phyloP scores from a whole-genome alignment of 2,329 filamentous ascomycete species.

The Mollisiaceae sp. region DNA sequence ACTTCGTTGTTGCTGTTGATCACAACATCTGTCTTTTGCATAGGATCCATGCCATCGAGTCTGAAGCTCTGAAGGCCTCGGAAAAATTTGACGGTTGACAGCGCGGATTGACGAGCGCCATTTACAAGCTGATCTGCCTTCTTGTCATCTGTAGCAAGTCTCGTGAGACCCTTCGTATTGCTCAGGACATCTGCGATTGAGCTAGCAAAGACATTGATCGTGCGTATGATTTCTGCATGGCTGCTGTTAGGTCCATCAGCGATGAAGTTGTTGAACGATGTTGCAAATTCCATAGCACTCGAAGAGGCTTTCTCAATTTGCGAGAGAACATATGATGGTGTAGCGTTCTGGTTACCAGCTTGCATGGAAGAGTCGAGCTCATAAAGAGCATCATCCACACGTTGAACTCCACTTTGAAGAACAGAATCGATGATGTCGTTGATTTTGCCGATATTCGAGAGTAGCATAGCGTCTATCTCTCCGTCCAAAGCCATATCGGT shows the following conservation, averaged over 20 bases:
- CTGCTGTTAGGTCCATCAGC: slow-evolving; percentile 92
- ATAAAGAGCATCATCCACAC: slow-evolving; percentile 95
- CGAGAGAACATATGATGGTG: slow-evolving; percentile 90
- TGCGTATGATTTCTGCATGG: slow-evolving; percentile 90
- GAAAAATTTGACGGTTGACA: slow-evolving; percentile 93
- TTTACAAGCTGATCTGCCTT: slow-evolving; percentile 86
- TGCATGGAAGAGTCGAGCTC: slow-evolving; percentile 98
- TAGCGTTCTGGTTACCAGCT: slow-evolving; percentile 97
- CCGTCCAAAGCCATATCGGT: slow-evolving; percentile 83
- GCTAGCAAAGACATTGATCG: slow-evolving; percentile 87
- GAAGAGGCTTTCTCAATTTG: slow-evolving; percentile 97
- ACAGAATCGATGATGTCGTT: slow-evolving; percentile 98
- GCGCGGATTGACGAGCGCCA: slow-evolving; percentile 81
- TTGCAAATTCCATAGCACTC: slow-evolving; percentile 95
- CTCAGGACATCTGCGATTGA: slow-evolving; percentile 92
- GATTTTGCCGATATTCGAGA: slow-evolving; percentile 88
- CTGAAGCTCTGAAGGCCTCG: slow-evolving; percentile 92
- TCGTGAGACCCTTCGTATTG: slow-evolving; percentile 93
- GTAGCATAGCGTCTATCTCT: slow-evolving; percentile 87
- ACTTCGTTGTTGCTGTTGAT: slow-evolving; percentile 98
- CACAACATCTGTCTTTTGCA: slow-evolving; percentile 95
- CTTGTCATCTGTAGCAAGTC: slow-evolving; percentile 94
- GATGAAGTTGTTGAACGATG: slow-evolving; percentile 97
- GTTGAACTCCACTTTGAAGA: slow-evolving; percentile 86
- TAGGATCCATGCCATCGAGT: slow-evolving; percentile 84